Conservation (phyloP, 2,329 filamentous ascomycete genomes). For the Neodidymelliopsis sp. region DNA sequence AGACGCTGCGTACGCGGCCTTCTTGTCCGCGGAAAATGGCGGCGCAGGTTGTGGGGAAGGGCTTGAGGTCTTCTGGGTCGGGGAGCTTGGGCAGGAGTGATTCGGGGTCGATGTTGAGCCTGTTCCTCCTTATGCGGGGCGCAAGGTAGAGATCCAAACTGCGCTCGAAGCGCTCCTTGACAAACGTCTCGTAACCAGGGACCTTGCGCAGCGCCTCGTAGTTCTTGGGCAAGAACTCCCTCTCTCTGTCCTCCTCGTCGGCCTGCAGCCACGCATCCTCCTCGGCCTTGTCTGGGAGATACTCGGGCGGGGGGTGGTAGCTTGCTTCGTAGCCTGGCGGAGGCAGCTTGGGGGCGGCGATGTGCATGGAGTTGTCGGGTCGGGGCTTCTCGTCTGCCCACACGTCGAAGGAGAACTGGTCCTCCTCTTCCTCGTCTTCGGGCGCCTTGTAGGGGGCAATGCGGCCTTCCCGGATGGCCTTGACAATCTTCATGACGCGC, state of each 20-base stretch:
- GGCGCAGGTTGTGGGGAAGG: constrained; percentile 90
- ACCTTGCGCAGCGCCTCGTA: constrained; percentile 88
- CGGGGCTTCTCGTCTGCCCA: constrained; percentile 92
- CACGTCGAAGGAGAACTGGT: constrained; percentile 81
- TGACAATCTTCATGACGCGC: constrained; percentile 95
- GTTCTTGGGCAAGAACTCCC: constrained; percentile 83
- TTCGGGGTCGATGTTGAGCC: constrained; percentile 94
- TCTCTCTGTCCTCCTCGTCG: constrained; percentile 90
- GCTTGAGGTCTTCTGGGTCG: constrained; percentile 89
- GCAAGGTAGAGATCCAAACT: constrained; percentile 96
- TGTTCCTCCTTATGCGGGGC: constrained; percentile 88
- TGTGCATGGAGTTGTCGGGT: constrained; percentile 89
- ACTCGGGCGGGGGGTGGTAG: constrained; percentile 95
- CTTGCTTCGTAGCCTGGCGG: constrained; percentile 95
- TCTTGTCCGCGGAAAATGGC: constrained; percentile 88
- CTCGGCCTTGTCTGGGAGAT: constrained; percentile 86
- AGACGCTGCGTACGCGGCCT: constrained; percentile 83
- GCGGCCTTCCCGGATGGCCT: constrained; percentile 90
- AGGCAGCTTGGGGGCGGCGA: constrained; percentile 90
- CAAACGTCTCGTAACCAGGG: constrained; percentile 85
- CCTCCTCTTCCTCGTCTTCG: constrained; percentile 75
- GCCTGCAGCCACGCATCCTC: constrained; percentile 82
- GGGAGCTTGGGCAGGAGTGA: constrained; percentile 92
- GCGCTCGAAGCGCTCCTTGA: constrained; percentile 96
- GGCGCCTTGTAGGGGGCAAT: constrained; percentile 89